Evolutionary conservation across 2,329 filamentous ascomycete species (phyloP).

Genomic region (Exserohilum turcica): DNA sequence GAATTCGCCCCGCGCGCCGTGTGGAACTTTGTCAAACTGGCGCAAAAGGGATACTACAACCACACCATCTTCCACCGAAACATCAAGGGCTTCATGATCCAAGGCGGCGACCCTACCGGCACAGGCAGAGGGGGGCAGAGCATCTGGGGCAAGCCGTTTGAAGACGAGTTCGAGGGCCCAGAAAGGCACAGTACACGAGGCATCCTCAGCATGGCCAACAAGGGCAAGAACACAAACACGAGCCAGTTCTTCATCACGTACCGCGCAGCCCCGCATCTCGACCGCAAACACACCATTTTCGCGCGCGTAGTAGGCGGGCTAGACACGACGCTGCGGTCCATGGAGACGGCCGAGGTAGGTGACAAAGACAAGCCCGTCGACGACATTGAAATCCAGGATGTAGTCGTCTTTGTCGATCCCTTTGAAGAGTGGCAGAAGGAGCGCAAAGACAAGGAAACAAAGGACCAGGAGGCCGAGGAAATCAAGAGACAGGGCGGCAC

Average conservation of each 20-base stretch:
- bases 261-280: slow-evolving; percentile 79
- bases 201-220: slow-evolving; percentile 93
- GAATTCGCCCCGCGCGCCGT: slow-evolving; percentile 92
- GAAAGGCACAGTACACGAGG: slow-evolving; percentile 82
- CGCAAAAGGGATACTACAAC: slow-evolving; percentile 89
- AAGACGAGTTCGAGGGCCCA: slow-evolving; percentile 90
- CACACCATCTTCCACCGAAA: slow-evolving; percentile 87
- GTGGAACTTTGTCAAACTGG: slow-evolving; percentile 92
- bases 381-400: slow-evolving; percentile 79
- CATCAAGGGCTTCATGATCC: slow-evolving; percentile 96
- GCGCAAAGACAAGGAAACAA: slow-evolving; percentile 58
- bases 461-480: slow-evolving; percentile 67
- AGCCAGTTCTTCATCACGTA: slow-evolving; percentile 96
- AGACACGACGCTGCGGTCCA: slow-evolving; percentile 70
- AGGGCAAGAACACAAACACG: slow-evolving; percentile 96
- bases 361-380: slow-evolving; percentile 74
- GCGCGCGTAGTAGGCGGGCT: slow-evolving; percentile 79
- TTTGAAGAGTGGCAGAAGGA: slow-evolving; percentile 91
- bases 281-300: slow-evolving; percentile 97
- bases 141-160: slow-evolving; percentile 93
- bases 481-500: slow-evolving; percentile 69
- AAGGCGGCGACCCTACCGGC: slow-evolving; percentile 91
- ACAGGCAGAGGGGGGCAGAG: slow-evolving; percentile 89
- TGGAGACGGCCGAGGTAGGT: slow-evolving; percentile 79
- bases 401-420: slow-evolving; percentile 88